Evolutionary conservation across 495 filamentous ascomycete genomes (phyloP), one percentile per base, ranked within the genome.

Genomic region (Emericellopsis terricola): DNA sequence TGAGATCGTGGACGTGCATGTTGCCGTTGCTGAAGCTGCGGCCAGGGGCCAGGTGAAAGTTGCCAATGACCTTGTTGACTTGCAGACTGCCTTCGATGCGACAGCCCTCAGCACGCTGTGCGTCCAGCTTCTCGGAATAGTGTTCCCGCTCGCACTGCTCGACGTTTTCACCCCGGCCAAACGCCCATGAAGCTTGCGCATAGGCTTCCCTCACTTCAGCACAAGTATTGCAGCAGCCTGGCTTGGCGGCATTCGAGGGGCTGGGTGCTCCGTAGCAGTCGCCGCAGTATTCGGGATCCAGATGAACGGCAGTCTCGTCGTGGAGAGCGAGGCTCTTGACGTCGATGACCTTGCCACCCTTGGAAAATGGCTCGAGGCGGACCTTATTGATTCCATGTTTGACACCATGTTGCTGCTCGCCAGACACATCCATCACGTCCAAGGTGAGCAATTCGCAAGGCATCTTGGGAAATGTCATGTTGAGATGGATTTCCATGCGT

Each of bases 371-470:
- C 26, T 71, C 60, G 24, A 97, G 63, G 40, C 89, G 74, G 28
- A 92, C 79, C 52, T 94, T 94, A 49, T 68, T 77, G 40, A 97
- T 71, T 17, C 89, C 89, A 50, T 96, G 87, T 47, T 78, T 72
- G 36, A 97, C 80, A 28, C 89, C 91, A 32, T 78, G 75, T 50
- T 97, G 89, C 49, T 94, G 78, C 52, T 97, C 89, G 28, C 89
- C 89, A 10, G 81, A 91, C 8, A 97, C 86, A 55, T 97, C 89
- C 89, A 97, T 96, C 24, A 97, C 87, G 50, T 97, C 89, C 42
- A 97, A 73, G 11, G 89, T 94, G 33, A 96, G 59, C 31, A 97
- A 74, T 55, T 96, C 86, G 60, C 89, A 97, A 20, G 89, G 89
- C 19, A 97, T 64, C 20, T 75, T 76, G 4, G 91, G 89, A 55